phyloP scores from a whole-genome alignment of 306 rosid genomes.

The Rosa chinensis region DNA sequence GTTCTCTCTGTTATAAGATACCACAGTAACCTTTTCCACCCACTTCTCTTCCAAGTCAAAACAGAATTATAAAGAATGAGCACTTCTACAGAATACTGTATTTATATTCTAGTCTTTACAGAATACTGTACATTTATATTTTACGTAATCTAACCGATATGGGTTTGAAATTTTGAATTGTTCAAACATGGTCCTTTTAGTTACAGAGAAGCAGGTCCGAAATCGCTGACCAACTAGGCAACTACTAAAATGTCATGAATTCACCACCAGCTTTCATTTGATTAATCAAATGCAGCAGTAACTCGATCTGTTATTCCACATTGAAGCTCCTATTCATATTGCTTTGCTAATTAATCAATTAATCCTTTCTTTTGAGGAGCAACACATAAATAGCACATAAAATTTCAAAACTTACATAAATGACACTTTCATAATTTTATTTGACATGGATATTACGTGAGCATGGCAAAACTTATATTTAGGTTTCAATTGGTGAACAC shows the following conservation, averaged over 20 bases:
- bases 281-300: neutral
- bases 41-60: slow-evolving; percentile 28
- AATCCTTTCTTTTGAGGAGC: neutral
- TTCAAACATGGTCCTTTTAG: neutral
- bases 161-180: slow-evolving; percentile 11
- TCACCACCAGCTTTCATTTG: neutral
- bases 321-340: neutral
- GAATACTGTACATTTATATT: neutral
- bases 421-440: neutral
- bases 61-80: neutral
- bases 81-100: neutral
- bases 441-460: too few relatives aligned
- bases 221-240: neutral
- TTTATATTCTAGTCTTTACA: neutral
- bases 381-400: neutral
- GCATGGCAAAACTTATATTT: too few relatives aligned
- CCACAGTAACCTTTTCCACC: neutral
- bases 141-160: neutral
- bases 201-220: neutral
- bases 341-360: neutral
- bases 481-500: too few relatives aligned
- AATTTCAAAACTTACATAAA: too few relatives aligned
- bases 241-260: neutral
- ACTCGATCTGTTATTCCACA: neutral
- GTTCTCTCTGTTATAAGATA: neutral